Base-by-base conservation (phyloP, 1,139 yeast genomes). In the Diutina rugosa region DNA sequence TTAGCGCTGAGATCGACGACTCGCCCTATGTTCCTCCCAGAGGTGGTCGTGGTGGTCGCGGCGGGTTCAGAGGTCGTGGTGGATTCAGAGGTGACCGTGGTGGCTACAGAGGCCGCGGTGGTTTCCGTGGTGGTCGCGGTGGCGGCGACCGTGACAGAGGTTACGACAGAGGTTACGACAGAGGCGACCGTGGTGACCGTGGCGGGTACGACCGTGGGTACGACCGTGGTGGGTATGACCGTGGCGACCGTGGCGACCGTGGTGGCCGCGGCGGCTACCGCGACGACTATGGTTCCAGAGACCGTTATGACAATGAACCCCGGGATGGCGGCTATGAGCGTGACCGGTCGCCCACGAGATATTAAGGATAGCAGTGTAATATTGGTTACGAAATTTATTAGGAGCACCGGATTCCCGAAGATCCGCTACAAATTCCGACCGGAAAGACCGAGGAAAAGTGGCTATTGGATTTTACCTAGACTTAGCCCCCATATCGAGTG, bases 1-100 rank as follows among this genome's bases (percentile, higher is more conserved):
- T 89, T 59, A 69, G 79, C 59, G 88, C 91, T 59, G 89, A 84
- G 72, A 90, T 83, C 73, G 96, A 89, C 69, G 85, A 87, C 65
- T 80, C 87, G 65, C 90, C 91, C 61, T 86, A 85, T 65, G 79
- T 85, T 62, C 86, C 89, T 63, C 81, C 85, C 57, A 79, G 81
- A 60, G 76, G 82, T 61, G 76, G 84, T 74, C 77, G 82, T 66
- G 72, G 77, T 56, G 79, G 80, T 58, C 51, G 55, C 6, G 55
- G 55, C 16, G 60, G 46, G 9, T 44, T 38, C 48, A 26, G 55
- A 26, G 51, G 30, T 29, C 28, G 48, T 9, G 48, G 48, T n/a
- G 54, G 54, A 9, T 51, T 51, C 41, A 29, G 54, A 12, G 62
- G 59, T 29, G 59, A 70, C 66, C 67, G 73, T 49, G 61, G 66